Percentiles rank a stretch among this genome's conserved stretches.
Conservation (phyloP, 306 rosid species). For the Ziziphus jujuba region DNA sequence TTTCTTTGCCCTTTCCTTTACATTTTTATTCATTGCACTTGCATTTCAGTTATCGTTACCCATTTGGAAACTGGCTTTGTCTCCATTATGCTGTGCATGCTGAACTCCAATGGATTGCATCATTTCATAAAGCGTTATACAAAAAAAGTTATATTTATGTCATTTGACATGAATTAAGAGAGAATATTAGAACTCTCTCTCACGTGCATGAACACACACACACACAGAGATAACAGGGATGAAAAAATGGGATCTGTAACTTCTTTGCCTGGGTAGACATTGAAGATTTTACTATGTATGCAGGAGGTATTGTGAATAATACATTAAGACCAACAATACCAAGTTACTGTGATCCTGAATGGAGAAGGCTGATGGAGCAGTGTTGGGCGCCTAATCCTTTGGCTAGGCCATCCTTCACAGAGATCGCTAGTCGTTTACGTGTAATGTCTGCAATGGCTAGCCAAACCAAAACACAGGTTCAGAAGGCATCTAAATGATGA, state of each 20-base stretch:
- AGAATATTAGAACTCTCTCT: no score
- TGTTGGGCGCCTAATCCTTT: conserved; percentile 89
- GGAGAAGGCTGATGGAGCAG: conserved; percentile 85
- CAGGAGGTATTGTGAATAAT: conserved; percentile 91
- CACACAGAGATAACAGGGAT: no score
- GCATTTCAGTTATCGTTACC: no score
- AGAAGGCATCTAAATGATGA: neutral
- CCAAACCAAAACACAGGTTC: conserved; percentile 51
- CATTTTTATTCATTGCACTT: no score
- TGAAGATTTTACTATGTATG: neutral
- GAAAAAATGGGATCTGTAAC: no score
- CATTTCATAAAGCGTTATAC: no score
- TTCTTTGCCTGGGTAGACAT: neutral
- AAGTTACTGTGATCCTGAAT: conserved; percentile 58
- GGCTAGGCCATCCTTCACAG: conserved; percentile 78
- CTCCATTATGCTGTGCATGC: no score
- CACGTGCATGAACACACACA: no score
- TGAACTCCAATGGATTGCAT: no score
- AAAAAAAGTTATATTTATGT: no score
- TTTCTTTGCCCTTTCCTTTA: neutral
- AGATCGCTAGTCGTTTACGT: conserved; percentile 71
- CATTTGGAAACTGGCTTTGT: no score
- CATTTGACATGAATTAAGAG: no score
- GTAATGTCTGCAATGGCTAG: conserved; percentile 62
- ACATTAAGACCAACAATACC: conserved; percentile 79